Base-by-base conservation (phyloP, 306 rosid genomes). In the Vachellia collinsii region DNA sequence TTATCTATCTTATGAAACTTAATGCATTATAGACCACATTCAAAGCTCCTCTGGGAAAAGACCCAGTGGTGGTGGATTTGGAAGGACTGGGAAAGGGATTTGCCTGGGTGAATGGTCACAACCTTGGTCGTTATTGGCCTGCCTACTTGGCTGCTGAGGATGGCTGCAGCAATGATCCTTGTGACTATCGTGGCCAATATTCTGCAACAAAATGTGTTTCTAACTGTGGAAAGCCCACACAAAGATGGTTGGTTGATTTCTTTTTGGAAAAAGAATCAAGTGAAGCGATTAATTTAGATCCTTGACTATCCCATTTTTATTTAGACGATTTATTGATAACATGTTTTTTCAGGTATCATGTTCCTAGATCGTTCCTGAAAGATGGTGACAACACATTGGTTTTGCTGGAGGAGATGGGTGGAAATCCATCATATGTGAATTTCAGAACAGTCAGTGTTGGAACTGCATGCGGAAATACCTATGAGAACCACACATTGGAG, bases 21-120 rank as follows among this genome's bases (percentile, higher is more conserved):
- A 25, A 25, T 56, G 1, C 2, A 17, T 46, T 3, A 3, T 54
- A 89, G 89, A 81, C 90, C 1, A 81, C 88, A 14, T 91, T 91
- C 83, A 83, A 89, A 73, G 85, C 92, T 64, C 94, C 94, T 19
- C 36, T 86, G 10, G 89, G 92, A 3, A 59, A 19, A 3, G 90
- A 88, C 19, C 85, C 88, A 8, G 80, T 90, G 8, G 80, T 59
- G 3, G 79, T 87, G 16, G 89, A 90, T 29, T 47, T 88, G 6
- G 85, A 80, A 79, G 90, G 92, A 0, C 41, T 90, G 43, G 90
- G 89, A 0, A 85, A 83, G 69, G 91, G 92, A 1, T 20, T 72
- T 22, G 92, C 91, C 38, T 88, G 92, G 94, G 86, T 88, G n/a
- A 90, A 87, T 68, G 94, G 92, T 17, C 38, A 87, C 4, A 46